Evolutionary conservation across 805 yeast species (phyloP), one percentile per base, ranked within the genome.

Genomic region (Candida oleophila): DNA sequence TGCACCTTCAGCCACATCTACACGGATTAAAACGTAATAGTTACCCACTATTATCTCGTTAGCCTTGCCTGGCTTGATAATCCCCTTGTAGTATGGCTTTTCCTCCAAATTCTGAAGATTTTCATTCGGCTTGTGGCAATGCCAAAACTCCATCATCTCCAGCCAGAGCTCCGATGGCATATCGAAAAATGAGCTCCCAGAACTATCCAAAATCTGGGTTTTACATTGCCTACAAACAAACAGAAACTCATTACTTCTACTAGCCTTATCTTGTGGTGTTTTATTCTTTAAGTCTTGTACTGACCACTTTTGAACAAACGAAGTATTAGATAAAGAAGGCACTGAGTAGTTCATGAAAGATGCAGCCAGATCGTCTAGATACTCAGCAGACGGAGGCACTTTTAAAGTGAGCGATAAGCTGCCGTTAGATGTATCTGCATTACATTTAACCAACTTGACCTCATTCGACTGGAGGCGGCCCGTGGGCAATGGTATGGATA

Each of bases 121-220:
- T 21, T 48, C 49, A 37, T 65, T 62, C 0, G 95, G 95, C 56
- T 85, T 86, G 59, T 92, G 97, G 60, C 99, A 92, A 62, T 92
- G 97, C 99, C 99, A 92, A 53, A 86, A 87, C 48, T 92, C 98
- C 96, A 92, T 86, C 77, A 94, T 69, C 61, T 92, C 99, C 12
- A 85, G 81, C 99, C 99, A 92, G 42, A 81, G 71, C 58, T 90
- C 97, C 1, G 96, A 86, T 0, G 99, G 99, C 83, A 92, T 79
- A 34, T 87, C 87, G 44, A 66, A 57, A 39, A 81, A 65, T 12
- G 59, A 63, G 3, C 39, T 19, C 15, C 72, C 59, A 0, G 37
- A n/a, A 0, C 78, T 69, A 43, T 64, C 59, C 1, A 74, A 47
- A 1, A 76, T 18, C 0, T 19, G 33, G 0, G n/a, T 1, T 1